A percentile compares a stretch with the other conserved stretches of the same genome.
Conservation (phyloP, 768 basidiomycete species). For the Clathrus columnatus region DNA sequence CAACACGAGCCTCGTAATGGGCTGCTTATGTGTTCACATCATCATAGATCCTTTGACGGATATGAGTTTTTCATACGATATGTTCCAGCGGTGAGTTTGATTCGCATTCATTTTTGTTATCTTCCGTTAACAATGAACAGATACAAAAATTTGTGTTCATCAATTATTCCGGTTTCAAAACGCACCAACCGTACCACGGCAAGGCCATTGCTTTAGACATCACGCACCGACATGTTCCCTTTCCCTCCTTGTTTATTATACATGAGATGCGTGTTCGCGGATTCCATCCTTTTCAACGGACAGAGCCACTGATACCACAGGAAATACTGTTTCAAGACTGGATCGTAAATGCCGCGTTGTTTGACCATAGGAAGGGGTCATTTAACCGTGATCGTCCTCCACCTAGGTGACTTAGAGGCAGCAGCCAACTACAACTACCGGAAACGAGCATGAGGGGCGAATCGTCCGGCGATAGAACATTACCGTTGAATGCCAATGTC, state of each 20-base stretch:
- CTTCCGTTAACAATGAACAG: slow-evolving; percentile 5
- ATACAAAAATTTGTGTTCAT: slow-evolving; percentile 22
- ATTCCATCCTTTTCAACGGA: slow-evolving; percentile 21
- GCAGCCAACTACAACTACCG: slow-evolving; percentile 6
- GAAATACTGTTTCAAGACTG: slow-evolving; percentile 22
- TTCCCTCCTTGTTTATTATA: slow-evolving; percentile 26
- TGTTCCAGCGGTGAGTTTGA: background rate
- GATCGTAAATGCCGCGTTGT: slow-evolving; percentile 15
- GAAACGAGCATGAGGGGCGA: slow-evolving; percentile 10
- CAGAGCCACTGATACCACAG: slow-evolving; percentile 13
- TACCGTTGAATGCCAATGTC: slow-evolving; percentile 11
- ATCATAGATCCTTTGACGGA: background rate
- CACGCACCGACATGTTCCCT: slow-evolving; percentile 21
- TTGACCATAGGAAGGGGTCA: background rate
- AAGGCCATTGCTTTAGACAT: slow-evolving; percentile 28
- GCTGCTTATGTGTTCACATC: background rate
- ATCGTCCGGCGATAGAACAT: slow-evolving; percentile 14
- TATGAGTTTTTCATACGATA: background rate
- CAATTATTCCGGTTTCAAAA: slow-evolving; percentile 19
- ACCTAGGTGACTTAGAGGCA: background rate
- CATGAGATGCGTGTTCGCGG: slow-evolving; percentile 31
- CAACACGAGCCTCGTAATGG: background rate
- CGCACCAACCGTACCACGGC: slow-evolving; percentile 22
- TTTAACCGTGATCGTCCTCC: background rate
- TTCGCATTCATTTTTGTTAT: background rate